Evolutionary conservation across 2,329 filamentous ascomycete genomes (phyloP).

Genomic region (Tricladium varicosporioides): DNA sequence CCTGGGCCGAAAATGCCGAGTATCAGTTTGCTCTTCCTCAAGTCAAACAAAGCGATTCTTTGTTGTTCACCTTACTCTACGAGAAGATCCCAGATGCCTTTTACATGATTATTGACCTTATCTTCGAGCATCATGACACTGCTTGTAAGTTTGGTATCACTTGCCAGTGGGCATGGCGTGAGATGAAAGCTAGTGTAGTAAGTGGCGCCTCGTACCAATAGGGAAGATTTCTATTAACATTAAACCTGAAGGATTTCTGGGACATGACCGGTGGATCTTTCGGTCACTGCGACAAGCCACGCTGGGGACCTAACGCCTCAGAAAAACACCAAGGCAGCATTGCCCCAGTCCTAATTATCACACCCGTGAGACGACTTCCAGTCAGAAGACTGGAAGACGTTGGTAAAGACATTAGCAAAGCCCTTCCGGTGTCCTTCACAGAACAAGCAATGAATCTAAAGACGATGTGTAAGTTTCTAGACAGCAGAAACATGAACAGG

Average conservation of each 20-base stretch:
- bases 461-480: slow-evolving; percentile 20
- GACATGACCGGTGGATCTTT: slow-evolving; percentile 17
- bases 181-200: slow-evolving; percentile 10
- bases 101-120: not conserved
- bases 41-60: not conserved
- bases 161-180: slow-evolving; percentile 12
- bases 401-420: not conserved
- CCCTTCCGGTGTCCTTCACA: slow-evolving; percentile 2
- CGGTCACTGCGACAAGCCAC: slow-evolving; percentile 16
- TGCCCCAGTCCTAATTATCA: slow-evolving; percentile 11
- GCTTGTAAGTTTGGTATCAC: slow-evolving; percentile 19
- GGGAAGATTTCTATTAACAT: not conserved
- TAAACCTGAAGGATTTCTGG: slow-evolving; percentile 14
- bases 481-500: not conserved
- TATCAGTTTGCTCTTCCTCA: slow-evolving; percentile 3
- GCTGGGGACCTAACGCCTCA: not conserved
- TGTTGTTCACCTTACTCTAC: slow-evolving; percentile 12
- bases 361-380: slow-evolving; percentile 11
- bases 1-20: not conserved
- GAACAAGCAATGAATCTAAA: slow-evolving; percentile 19
- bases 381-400: not conserved
- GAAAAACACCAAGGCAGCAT: slow-evolving; percentile 11
- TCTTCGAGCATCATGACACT: slow-evolving; percentile 16
- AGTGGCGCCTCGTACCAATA: not conserved
- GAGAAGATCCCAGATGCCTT: slow-evolving; percentile 3